Conservation (phyloP, 768 basidiomycete species). For the Pulveroboletus sp. region DNA sequence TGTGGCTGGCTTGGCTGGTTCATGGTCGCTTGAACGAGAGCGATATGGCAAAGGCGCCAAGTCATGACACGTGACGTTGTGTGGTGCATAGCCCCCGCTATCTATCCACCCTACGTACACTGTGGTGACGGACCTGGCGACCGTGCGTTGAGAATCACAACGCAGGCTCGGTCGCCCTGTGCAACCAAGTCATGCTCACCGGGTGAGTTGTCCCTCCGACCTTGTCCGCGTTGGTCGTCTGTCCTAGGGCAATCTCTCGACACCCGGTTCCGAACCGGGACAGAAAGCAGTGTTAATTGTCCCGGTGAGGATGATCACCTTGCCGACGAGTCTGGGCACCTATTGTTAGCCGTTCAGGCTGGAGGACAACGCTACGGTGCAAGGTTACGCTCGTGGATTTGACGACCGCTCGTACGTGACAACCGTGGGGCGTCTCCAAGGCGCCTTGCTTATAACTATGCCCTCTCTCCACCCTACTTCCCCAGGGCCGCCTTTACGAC, state of each 20-base stretch:
- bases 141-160: conserved; percentile 15
- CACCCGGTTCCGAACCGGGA: conserved; percentile 15
- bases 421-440: conserved; percentile 37
- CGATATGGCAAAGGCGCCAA: neutral
- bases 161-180: neutral
- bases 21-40: conserved; percentile 25
- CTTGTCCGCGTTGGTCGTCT: neutral
- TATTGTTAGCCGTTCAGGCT: conserved; percentile 34
- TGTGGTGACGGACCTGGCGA: conserved; percentile 11
- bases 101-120: neutral
- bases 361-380: conserved; percentile 19
- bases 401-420: conserved; percentile 33
- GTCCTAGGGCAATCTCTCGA: conserved; percentile 1
- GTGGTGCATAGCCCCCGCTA: conserved; percentile 5
- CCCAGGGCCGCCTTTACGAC: conserved; percentile 17
- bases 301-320: conserved; percentile 40
- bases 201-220: neutral
- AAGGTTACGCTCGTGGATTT: conserved; percentile 25
- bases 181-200: too few relatives aligned
- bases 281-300: conserved; percentile 17
- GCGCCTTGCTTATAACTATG: conserved; percentile 29
- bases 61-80: conserved; percentile 14
- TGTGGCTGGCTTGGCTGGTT: conserved; percentile 34
- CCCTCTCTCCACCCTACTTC: conserved; percentile 12
- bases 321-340: conserved; percentile 56